Conservation (phyloP, 805 yeast genomes). For the Candida glaebosa region DNA sequence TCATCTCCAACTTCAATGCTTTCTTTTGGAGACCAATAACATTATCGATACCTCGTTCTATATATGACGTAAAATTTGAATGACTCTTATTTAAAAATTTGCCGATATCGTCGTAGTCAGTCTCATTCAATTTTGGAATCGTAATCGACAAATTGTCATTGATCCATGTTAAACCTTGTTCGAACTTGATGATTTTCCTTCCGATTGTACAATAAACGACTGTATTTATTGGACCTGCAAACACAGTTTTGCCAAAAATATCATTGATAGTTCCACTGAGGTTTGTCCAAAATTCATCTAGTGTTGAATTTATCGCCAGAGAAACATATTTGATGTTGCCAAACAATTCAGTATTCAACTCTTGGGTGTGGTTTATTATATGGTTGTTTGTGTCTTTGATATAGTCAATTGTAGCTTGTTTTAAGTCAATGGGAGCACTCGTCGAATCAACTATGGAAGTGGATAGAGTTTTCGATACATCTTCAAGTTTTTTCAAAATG, state of each 20-base stretch:
- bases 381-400: conserved; percentile 48
- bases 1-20: conserved; percentile 43
- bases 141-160: conserved; percentile 55
- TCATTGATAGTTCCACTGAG: conserved; percentile 57
- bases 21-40: conserved; percentile 30
- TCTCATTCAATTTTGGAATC: conserved; percentile 46
- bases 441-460: not conserved
- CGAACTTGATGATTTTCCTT: conserved; percentile 61
- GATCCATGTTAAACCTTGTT: conserved; percentile 78
- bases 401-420: conserved; percentile 5
- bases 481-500: conserved; percentile 33
- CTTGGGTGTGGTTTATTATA: conserved; percentile 44
- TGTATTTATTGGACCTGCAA: conserved; percentile 53
- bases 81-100: conserved; percentile 3
- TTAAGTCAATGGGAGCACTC: not conserved
- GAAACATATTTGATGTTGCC: conserved; percentile 64
- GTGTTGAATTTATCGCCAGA: conserved; percentile 54
- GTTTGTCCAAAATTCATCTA: conserved; percentile 51
- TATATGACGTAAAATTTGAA: conserved; percentile 6
- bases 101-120: conserved; percentile 8
- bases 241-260: conserved; percentile 69
- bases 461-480: conserved; percentile 9
- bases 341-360: conserved; percentile 61
- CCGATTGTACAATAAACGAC: conserved; percentile 80
- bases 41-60: conserved; percentile 18